Base-by-base conservation (phyloP, 371 early-diverging fungal genomes). In the Mortierella sp. region DNA sequence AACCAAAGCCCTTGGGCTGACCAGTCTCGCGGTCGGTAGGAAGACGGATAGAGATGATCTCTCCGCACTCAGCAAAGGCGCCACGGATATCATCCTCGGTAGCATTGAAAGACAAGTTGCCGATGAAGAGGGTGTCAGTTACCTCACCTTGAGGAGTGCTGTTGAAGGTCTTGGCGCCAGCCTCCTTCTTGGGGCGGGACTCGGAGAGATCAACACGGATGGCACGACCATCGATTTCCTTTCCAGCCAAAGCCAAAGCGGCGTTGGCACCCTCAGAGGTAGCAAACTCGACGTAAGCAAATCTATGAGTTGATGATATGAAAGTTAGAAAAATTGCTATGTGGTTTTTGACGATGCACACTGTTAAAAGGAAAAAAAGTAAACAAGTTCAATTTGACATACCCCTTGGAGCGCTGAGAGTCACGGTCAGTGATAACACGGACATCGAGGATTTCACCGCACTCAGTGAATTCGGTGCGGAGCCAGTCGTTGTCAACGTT, bases 91-190 rank as follows among this genome's bases (percentile, higher is more conserved):
- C 92, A 84, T 97, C 96, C 83, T 98, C 98, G 26, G 92, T 93
- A 9, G 94, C 93, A 79, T 87, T 93, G 79, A 95, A 96, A 32
- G 94, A 92, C 70, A 98, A 85, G 88, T 98, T 98, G 58, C 98
- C 99, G 53, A 97, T 86, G 70, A 97, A 98, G 13, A 98, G 90
- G 26, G 98, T 98, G 42, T 88, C 80, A 10, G 85, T 75, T 54
- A 83, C 86, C 64, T 82, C 82, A 43, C 75, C 76, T 26, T 56
- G 37, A 57, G 83, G 83, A 28, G 68, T 45, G 75, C 75, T 89
- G 69, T 60, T 73, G 60, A 83, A 80, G 32, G 72, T 69, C 26
- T 69, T 70, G 73, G 84, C 53, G 23, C 53, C 53, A 53, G 53
- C 84, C 80, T 75, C 82, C 70, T 72, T 76, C 70, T 70, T 78